Conservation (phyloP, 805 yeast genomes). For the Candida michaelii region DNA sequence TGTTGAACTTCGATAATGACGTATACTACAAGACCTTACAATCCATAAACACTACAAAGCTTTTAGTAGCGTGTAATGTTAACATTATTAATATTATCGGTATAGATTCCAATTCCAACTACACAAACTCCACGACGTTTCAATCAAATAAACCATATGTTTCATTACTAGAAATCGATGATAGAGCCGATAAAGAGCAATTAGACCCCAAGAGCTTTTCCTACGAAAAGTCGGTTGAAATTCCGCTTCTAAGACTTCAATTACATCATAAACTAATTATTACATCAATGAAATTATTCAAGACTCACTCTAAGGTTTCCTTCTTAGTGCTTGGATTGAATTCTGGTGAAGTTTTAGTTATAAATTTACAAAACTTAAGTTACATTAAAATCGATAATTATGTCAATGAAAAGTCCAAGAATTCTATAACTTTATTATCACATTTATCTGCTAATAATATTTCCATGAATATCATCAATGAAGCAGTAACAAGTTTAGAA, state of each 20-base stretch:
- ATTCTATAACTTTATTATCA: conserved; percentile 1
- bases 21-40: conserved; percentile 9
- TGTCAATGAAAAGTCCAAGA: conserved; percentile 3
- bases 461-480: conserved; percentile 13
- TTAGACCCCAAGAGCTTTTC: conserved; percentile 2
- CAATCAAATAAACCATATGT: conserved; percentile 22
- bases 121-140: conserved; percentile 20
- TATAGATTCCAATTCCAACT: conserved; percentile 28
- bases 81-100: conserved; percentile 49
- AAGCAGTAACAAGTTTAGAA: conserved; percentile 25
- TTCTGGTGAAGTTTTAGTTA: conserved; percentile 64
- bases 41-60: conserved; percentile 17
- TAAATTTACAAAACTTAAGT: conserved; percentile 50
- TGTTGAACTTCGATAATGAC: conserved; percentile 10
- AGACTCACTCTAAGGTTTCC: conserved; percentile 28
- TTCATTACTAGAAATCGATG: conserved; percentile 19
- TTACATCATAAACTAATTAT: conserved; percentile 36
- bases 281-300: conserved; percentile 38
- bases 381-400: conserved; percentile 43
- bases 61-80: conserved; percentile 49
- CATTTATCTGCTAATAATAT: conserved; percentile 4
- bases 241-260: conserved; percentile 45
- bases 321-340: conserved; percentile 63
- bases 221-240: conserved; percentile 39
- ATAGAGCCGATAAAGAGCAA: conserved; percentile 1